Conservation (phyloP, 805 yeast genomes). For the Saccharomycopsis fibuligera region DNA sequence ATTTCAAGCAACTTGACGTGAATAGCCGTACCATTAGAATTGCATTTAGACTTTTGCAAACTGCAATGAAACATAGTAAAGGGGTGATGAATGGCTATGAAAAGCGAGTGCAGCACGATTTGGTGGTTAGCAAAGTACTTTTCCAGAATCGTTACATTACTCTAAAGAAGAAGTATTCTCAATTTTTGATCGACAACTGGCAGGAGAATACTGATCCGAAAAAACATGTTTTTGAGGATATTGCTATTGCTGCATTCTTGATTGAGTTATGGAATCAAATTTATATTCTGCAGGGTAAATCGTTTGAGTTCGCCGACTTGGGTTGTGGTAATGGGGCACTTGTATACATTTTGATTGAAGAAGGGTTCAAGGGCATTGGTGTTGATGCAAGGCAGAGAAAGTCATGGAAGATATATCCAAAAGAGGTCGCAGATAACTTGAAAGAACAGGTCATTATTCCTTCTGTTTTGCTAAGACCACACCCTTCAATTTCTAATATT, state of each 20-base stretch:
- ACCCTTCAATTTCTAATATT: constrained; percentile 41
- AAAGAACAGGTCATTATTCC: constrained; percentile 84
- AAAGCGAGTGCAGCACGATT: constrained; percentile 83
- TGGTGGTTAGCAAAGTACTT: constrained; percentile 71
- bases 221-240: constrained; percentile 93
- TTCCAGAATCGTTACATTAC: constrained; percentile 79
- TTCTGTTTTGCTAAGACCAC: constrained; percentile 40
- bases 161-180: constrained; percentile 77
- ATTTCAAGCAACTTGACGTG: constrained; percentile 32
- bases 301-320: constrained; percentile 73
- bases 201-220: constrained; percentile 91
- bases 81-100: constrained; percentile 83
- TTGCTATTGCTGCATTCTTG: constrained; percentile 90
- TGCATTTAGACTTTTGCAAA: constrained; percentile 70
- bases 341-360: constrained; percentile 65
- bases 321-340: constrained; percentile 95
- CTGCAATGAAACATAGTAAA: constrained; percentile 74
- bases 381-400: constrained; percentile 86
- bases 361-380: constrained; percentile 80
- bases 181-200: constrained; percentile 73
- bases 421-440: constrained; percentile 48
- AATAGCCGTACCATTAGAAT: constrained; percentile 70
- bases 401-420: constrained; percentile 77
- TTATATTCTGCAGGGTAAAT: constrained; percentile 34
- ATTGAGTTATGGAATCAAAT: constrained; percentile 75